Conservation (phyloP, 2,329 filamentous ascomycete species). For the Fusarium armeniacum region DNA sequence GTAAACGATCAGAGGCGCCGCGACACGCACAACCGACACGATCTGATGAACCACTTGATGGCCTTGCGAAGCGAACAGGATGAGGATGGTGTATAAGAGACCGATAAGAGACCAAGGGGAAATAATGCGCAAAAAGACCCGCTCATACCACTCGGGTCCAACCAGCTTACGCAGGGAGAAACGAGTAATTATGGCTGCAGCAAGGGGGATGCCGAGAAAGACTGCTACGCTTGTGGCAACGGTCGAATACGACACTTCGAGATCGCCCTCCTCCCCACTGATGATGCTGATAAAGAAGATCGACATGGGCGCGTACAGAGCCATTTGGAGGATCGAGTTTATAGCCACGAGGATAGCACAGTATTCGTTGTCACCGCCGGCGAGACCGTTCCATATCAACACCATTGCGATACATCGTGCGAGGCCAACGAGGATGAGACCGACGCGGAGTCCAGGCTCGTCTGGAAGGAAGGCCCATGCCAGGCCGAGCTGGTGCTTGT, state of each 20-base stretch:
- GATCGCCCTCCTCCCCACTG: conserved; percentile 59
- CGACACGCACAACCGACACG: conserved; percentile 83
- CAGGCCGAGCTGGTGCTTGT: conserved; percentile 66
- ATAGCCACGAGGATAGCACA: conserved; percentile 84
- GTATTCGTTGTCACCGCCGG: conserved; percentile 83
- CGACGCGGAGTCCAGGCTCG: conserved; percentile 69
- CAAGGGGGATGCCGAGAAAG: conserved; percentile 88
- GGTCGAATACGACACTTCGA: conserved; percentile 68
- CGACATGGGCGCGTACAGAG: conserved; percentile 78
- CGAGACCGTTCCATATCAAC: conserved; percentile 77
- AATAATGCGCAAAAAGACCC: conserved; percentile 76
- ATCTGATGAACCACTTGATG: conserved; percentile 83
- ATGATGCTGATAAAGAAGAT: conserved; percentile 80
- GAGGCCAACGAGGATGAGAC: conserved; percentile 85
- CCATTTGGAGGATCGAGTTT: conserved; percentile 81
- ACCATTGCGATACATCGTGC: conserved; percentile 73
- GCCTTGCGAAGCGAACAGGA: conserved; percentile 88
- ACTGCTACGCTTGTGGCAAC: conserved; percentile 86
- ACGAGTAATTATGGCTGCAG: conserved; percentile 82
- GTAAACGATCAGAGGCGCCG: conserved; percentile 85
- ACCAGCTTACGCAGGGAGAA: conserved; percentile 69
- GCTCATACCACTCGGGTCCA: conserved; percentile 74
- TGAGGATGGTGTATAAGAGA: conserved; percentile 86
- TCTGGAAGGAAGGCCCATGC: conserved; percentile 78
- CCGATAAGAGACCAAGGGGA: conserved; percentile 85